Conservation (phyloP, 768 basidiomycete genomes). For the Boletus bicolor region DNA sequence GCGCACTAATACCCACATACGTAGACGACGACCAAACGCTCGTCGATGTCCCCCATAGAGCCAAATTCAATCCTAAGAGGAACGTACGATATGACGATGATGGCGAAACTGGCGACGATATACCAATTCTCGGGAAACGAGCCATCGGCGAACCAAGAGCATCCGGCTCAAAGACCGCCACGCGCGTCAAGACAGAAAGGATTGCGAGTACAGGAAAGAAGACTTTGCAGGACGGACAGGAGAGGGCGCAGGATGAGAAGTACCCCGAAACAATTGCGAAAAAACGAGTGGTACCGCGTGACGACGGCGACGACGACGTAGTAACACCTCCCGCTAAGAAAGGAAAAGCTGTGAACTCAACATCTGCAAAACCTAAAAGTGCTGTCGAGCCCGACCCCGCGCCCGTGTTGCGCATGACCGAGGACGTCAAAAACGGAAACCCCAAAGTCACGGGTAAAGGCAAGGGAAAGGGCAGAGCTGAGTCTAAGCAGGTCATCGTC, state of each 20-base stretch:
- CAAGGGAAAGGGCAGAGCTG: neutral
- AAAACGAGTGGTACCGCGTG: slow-evolving; percentile 4
- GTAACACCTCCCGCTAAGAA: slow-evolving; percentile 14
- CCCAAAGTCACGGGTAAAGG: neutral
- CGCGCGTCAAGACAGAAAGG: neutral
- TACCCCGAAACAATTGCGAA: neutral
- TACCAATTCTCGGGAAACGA: neutral
- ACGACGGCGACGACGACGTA: neutral
- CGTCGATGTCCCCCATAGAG: slow-evolving; percentile 21
- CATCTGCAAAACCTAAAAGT: neutral
- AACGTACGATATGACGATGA: neutral
- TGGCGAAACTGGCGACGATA: slow-evolving; percentile 1
- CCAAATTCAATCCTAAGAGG: neutral
- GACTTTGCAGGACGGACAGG: neutral
- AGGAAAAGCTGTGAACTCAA: slow-evolving; percentile 4
- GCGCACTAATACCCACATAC: neutral
- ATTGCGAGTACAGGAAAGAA: neutral
- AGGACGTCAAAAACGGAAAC: neutral
- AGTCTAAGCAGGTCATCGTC: neutral
- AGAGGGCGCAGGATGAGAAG: neutral
- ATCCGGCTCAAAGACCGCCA: neutral
- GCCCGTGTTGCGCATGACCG: neutral
- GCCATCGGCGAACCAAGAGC: neutral
- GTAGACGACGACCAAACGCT: slow-evolving; percentile 30
- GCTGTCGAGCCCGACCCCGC: neutral